Evolutionary conservation across 148 eudicot species (phyloP).

Genomic region (Agrostemma githago): DNA sequence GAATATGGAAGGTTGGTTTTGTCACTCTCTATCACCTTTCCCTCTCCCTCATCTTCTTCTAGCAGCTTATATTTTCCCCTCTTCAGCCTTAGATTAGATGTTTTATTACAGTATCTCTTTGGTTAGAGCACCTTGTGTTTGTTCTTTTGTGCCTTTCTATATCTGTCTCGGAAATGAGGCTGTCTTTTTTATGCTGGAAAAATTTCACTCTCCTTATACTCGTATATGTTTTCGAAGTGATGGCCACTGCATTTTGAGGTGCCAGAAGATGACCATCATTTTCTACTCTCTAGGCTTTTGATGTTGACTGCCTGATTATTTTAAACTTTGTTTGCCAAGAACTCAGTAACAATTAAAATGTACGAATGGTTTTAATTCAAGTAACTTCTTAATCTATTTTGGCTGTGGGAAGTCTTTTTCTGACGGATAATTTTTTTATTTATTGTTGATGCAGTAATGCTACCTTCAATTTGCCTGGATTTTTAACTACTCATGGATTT

Average conservation of each 20-base stretch:
- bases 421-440: slow-evolving; percentile 24
- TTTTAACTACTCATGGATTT: slow-evolving; percentile 56
- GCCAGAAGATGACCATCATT: neutral
- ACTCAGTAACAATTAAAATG: neutral
- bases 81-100: neutral
- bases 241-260: neutral
- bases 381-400: neutral
- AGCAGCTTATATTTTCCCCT: neutral
- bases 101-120: neutral
- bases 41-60: neutral
- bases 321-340: neutral
- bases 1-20: slow-evolving; percentile 82
- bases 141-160: neutral
- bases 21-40: slow-evolving; percentile 10
- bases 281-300: neutral
- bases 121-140: neutral
- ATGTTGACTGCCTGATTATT: slow-evolving; percentile 5
- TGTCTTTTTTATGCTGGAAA: neutral
- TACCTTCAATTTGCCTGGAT: slow-evolving; percentile 82
- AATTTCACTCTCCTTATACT: neutral
- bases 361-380: neutral
- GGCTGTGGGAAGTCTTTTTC: neutral
- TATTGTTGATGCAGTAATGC: slow-evolving; percentile 58
- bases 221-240: neutral
- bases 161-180: neutral